Base-by-base conservation (phyloP, 2,329 filamentous ascomycete genomes). In the Xylaria sp. region DNA sequence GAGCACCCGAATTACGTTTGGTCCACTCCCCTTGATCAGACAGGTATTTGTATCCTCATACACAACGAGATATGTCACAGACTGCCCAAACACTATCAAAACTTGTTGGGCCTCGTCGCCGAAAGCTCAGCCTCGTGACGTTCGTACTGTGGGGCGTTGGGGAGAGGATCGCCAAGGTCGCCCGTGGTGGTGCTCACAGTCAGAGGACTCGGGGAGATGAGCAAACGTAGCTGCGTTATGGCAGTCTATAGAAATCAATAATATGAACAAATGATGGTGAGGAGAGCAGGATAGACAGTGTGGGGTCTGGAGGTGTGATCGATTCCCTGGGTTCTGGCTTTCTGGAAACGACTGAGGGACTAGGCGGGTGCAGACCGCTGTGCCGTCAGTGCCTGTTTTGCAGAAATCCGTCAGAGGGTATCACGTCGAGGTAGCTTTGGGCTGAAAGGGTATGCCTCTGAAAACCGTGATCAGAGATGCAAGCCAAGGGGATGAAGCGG, bases 301-400 rank as follows among this genome's bases (percentile, higher is more conserved):
- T 57, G 52, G 37, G 56, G 65, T 50, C 41, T 23, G 44, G 55
- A 39, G 12, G 23, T 20, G 55, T 64, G 48, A 70, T 71, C 66
- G 65, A 71, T 67, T 65, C 66, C 54, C 73, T 56, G 64, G 64
- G 67, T 67, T 51, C 69, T 73, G 69, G 67, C 60, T 73, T 54
- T 70, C 71, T 69, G 70, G 71, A 72, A 73, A 72, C 74, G 73
- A 71, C 66, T 72, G 68, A 69, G 68, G 72, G 73, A 73, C 44
- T 69, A 76, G 71, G 69, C 76, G 75, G 75, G 76, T 78, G 76
- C 76, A 78, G 76, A 75, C 76, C 75, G 74, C 75, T 72, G 74
- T 76, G 72, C 75, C 74, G 71, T 71, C 54, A 51, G 72, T 72
- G 63, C 69, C 69, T 73, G 62, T 34, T 62, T 68, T 46, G 52